phyloP scores from a whole-genome alignment of 129 eudicot genomes.

The Pseudognaphalium luteoalbum region DNA sequence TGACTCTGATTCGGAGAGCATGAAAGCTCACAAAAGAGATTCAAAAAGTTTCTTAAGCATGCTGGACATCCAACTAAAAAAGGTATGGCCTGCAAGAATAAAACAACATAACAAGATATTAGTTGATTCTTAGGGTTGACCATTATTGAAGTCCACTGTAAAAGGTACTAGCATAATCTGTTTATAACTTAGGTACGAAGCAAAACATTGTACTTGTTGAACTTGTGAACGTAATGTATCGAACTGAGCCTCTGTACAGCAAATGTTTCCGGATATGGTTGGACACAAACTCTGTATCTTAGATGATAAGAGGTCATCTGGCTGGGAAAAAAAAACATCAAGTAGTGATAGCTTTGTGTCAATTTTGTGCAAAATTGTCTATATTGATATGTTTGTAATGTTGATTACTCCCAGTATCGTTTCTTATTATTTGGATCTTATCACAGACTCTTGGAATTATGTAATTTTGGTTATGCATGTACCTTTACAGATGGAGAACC shows the following conservation, averaged over 20 bases:
- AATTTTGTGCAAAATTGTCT: background rate
- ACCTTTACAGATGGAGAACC: constrained; percentile 86
- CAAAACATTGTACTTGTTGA: constrained; percentile 70
- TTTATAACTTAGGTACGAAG: constrained; percentile 13
- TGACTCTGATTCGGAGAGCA: constrained; percentile 96
- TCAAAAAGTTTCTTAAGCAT: constrained; percentile 95
- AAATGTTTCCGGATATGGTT: constrained; percentile 88
- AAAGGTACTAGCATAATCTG: constrained; percentile 1
- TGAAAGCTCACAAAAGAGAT: constrained; percentile 90
- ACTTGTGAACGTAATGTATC: constrained; percentile 85
- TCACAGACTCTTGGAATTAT: background rate
- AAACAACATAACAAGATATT: constrained; percentile 15
- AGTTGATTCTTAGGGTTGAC: constrained; percentile 18
- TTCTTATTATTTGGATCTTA: background rate
- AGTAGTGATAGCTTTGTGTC: constrained; percentile 6
- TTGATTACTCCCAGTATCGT: background rate
- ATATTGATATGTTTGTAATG: background rate
- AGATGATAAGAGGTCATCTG: constrained; percentile 74
- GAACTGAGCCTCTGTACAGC: constrained; percentile 92
- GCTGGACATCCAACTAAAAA: constrained; percentile 99
- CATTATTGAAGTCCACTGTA: constrained; percentile 11
- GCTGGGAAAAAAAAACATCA: constrained; percentile 47
- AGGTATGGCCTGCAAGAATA: constrained; percentile 83
- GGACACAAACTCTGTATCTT: constrained; percentile 98
- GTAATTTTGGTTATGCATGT: background rate